phyloP scores from a whole-genome alignment of 2,329 filamentous ascomycete species.

The Colletotrichum falcatum region DNA sequence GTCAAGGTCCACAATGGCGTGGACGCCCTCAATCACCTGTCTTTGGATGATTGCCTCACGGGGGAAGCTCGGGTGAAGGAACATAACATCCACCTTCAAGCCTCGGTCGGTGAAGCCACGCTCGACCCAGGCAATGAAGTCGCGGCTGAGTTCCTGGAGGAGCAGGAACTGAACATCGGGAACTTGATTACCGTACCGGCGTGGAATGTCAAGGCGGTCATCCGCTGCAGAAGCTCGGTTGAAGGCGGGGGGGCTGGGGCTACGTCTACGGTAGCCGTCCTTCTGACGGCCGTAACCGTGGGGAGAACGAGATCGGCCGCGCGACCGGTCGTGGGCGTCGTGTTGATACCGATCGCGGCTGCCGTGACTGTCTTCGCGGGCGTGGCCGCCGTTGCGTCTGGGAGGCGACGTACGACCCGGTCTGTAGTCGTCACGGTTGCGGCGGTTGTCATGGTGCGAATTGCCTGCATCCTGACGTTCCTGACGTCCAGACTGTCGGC shows the following conservation, averaged over 20 bases:
- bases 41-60: conserved; percentile 78
- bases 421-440: conserved; percentile 73
- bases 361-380: conserved; percentile 71
- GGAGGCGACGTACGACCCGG: conserved; percentile 71
- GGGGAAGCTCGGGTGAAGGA: conserved; percentile 80
- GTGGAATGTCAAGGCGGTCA: conserved; percentile 78
- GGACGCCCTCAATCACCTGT: conserved; percentile 89
- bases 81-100: conserved; percentile 82
- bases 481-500: conserved; percentile 57
- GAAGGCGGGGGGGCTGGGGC: conserved; percentile 70
- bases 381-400: conserved; percentile 66
- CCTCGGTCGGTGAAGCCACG: conserved; percentile 77
- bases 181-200: conserved; percentile 78
- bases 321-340: conserved; percentile 55
- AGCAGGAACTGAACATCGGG: conserved; percentile 92
- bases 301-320: conserved; percentile 79
- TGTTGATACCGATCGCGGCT: conserved; percentile 59
- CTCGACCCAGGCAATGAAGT: conserved; percentile 88
- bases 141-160: conserved; percentile 79
- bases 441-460: conserved; percentile 51
- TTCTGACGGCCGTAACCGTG: conserved; percentile 58
- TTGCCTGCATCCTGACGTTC: conserved; percentile 65
- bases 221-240: conserved; percentile 61
- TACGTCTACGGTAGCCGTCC: conserved; percentile 74
- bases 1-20: conserved; percentile 84